These are phyloP conservation scores for Dryas octopetala DNA, from an alignment of 306 rosid genomes.

Conservation along the genomic window DNA sequence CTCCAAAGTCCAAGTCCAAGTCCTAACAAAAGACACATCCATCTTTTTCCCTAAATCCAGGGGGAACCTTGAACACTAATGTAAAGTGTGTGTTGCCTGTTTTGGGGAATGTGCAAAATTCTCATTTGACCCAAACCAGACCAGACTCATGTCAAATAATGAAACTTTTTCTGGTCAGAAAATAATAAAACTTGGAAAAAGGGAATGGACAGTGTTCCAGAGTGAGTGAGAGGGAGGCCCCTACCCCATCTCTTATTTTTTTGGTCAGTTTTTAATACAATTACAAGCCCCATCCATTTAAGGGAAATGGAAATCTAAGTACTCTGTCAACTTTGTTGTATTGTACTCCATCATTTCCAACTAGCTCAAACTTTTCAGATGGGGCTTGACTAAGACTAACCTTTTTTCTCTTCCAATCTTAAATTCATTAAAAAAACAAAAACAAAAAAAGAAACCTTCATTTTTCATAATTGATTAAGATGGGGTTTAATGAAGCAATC, in stretches of 20 bases:
- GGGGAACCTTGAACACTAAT: conserved; percentile 57
- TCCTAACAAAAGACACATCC: conserved; percentile 58
- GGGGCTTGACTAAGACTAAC: conserved; percentile 56
- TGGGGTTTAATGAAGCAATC: conserved; percentile 48
- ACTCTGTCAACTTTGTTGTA: conserved; percentile 10
- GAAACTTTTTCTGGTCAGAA: background rate
- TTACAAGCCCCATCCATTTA: conserved; percentile 20
- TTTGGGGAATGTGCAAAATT: conserved; percentile 69
- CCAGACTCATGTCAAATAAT: background rate
- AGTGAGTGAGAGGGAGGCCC: conserved; percentile 16
- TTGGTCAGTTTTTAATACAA: conserved; percentile 12
- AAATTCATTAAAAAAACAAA: background rate
- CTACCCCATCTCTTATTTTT: conserved; percentile 18
- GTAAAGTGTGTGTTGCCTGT: conserved; percentile 40
- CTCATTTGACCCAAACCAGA: conserved; percentile 40
- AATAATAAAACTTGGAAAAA: background rate
- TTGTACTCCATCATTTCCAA: conserved; percentile 22
- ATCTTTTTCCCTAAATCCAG: conserved; percentile 90
- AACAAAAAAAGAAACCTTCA: background rate
- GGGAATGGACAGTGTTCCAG: background rate
- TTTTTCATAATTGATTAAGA: conserved; percentile 23
- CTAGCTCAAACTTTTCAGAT: conserved; percentile 56
- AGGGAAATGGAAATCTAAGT: conserved; percentile 31
- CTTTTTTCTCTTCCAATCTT: conserved; percentile 39
- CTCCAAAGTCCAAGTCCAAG: conserved; percentile 72